phyloP scores from a whole-genome alignment of 1,284 basidiomycete genomes.

The Prillingera fragicola region DNA sequence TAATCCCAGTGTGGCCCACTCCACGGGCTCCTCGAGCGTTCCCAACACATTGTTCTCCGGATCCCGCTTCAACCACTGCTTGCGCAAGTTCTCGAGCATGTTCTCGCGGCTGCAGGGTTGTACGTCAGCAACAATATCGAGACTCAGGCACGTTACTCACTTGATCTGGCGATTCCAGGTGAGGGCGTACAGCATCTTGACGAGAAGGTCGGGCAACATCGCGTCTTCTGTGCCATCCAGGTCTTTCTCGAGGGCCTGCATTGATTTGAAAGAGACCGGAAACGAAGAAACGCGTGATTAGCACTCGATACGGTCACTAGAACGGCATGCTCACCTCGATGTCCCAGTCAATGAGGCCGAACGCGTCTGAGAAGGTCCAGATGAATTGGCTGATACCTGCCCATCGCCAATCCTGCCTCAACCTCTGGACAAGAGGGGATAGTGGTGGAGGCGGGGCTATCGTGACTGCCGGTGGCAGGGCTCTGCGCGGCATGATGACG shows the following conservation, averaged over 20 bases:
- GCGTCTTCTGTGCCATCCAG: conserved; percentile 49
- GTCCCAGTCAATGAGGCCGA: conserved; percentile 45
- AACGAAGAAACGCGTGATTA: no score
- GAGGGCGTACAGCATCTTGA: conserved; percentile 50
- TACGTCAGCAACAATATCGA: conserved; percentile 1
- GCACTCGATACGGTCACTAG: background rate
- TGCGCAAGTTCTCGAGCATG: conserved; percentile 42
- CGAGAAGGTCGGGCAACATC: conserved; percentile 48
- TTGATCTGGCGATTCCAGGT: conserved; percentile 52
- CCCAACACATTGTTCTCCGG: conserved; percentile 40
- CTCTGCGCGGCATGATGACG: conserved; percentile 30
- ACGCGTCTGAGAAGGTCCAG: conserved; percentile 45
- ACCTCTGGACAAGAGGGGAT: conserved; percentile 40
- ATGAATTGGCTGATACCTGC: conserved; percentile 47
- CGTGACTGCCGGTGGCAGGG: conserved; percentile 15
- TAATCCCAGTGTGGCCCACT: conserved; percentile 51
- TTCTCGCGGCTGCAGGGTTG: conserved; percentile 42
- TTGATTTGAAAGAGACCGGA: background rate
- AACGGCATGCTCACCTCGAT: conserved; percentile 36
- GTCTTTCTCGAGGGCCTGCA: conserved; percentile 50
- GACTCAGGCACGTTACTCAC: conserved; percentile 30
- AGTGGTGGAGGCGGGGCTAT: conserved; percentile 32
- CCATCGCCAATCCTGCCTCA: conserved; percentile 47
- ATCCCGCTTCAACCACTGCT: conserved; percentile 43
- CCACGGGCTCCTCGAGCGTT: conserved; percentile 38